phyloP scores from a whole-genome alignment of 192 early-diverging fungal genomes.

The Backusella parvicylindrica region DNA sequence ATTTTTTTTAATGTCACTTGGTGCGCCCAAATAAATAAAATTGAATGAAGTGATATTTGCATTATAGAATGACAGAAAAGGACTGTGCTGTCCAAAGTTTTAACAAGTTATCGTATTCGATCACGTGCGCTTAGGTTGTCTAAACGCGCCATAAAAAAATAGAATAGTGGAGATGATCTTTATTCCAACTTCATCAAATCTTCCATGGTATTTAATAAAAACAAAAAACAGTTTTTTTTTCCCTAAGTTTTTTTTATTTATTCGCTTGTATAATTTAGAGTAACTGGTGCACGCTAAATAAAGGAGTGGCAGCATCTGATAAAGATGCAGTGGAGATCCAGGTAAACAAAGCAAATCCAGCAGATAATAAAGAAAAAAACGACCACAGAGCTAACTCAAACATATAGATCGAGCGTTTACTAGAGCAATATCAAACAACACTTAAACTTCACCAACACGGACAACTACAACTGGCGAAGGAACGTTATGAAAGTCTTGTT shows the following conservation, averaged over 20 bases:
- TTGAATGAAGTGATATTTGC: not conserved
- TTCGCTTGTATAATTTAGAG: slow-evolving; percentile 9
- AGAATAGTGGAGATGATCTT: not conserved
- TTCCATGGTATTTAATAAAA: not conserved
- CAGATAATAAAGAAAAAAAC: not conserved
- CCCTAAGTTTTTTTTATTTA: not conserved
- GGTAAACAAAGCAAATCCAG: slow-evolving; percentile 1
- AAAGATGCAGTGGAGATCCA: slow-evolving; percentile 28
- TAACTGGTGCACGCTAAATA: slow-evolving; percentile 29
- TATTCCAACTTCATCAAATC: not conserved
- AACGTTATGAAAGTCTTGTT: slow-evolving; percentile 35
- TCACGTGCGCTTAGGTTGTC: not conserved
- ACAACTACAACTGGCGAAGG: slow-evolving; percentile 29
- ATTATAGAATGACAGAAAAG: not conserved
- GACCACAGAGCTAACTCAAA: not conserved
- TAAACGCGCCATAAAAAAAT: not conserved
- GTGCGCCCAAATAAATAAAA: too few species aligned
- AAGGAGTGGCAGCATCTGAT: slow-evolving; percentile 12
- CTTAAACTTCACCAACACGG: slow-evolving; percentile 42
- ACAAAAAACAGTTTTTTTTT: not conserved
- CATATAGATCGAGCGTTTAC: slow-evolving; percentile 42
- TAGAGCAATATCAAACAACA: slow-evolving; percentile 40
- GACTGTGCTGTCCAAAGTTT: not conserved
- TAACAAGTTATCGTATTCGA: not conserved
- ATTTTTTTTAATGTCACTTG: too few species aligned